Evolutionary conservation across 1,139 yeast genomes (phyloP).

Genomic region (Diutina catenulata): DNA sequence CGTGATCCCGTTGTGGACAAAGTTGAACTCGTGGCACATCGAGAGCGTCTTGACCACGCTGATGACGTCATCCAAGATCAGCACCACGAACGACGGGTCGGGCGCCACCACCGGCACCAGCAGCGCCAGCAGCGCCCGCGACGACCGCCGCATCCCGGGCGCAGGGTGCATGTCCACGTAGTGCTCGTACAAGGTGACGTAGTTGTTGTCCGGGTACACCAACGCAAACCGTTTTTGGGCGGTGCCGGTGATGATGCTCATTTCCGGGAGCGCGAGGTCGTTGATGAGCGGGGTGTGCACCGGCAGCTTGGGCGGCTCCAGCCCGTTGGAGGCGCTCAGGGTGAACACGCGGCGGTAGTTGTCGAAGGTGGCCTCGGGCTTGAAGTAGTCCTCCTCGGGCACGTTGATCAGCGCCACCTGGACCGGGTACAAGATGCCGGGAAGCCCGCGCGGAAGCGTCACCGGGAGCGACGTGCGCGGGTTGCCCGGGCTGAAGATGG

Average conservation of each 20-base stretch:
- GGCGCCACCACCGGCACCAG: conserved; percentile 8
- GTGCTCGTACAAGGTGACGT: conserved; percentile 13
- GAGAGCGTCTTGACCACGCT: conserved; percentile 23
- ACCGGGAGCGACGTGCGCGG: conserved; percentile 11
- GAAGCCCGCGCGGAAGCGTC: conserved; percentile 18
- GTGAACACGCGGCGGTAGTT: too few relatives aligned
- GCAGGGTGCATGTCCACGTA: conserved; percentile 8
- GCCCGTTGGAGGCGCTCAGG: too few relatives aligned
- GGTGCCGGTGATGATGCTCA: not conserved
- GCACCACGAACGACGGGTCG: conserved; percentile 15
- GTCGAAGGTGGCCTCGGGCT: too few relatives aligned
- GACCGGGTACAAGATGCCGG: conserved; percentile 20
- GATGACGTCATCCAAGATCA: conserved; percentile 22
- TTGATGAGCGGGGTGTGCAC: conserved; percentile 10
- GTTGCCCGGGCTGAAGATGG: conserved; percentile 5
- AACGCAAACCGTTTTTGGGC: conserved; percentile 16
- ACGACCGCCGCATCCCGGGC: not conserved
- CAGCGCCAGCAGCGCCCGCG: conserved; percentile 7
- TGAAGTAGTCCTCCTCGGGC: too few relatives aligned
- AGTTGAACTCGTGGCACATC: conserved; percentile 28
- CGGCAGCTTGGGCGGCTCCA: not conserved
- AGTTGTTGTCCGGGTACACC: conserved; percentile 17
- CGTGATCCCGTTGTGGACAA: conserved; percentile 41
- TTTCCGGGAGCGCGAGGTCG: conserved; percentile 8
- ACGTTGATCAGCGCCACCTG: conserved; percentile 12